phyloP scores from a whole-genome alignment of 352 stramenopile species.

The Pythium scleroteichum region DNA sequence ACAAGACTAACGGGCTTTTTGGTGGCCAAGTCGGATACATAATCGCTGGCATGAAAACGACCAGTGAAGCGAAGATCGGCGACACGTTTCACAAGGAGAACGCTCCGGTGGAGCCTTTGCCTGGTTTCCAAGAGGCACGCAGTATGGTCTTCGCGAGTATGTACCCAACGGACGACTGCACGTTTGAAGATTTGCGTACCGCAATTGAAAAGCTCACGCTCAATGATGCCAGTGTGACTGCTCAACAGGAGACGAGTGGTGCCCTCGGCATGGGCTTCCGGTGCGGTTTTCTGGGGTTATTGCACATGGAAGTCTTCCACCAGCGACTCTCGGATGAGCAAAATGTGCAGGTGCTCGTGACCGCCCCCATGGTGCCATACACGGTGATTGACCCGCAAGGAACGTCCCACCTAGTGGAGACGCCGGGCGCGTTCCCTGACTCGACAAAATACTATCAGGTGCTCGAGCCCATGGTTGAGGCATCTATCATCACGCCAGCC shows the following conservation, averaged over 20 bases:
- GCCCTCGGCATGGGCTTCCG: slow-evolving; percentile 95
- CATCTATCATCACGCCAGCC: slow-evolving; percentile 95
- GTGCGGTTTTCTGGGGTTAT: slow-evolving; percentile 96
- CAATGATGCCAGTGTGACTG: slow-evolving; percentile 96
- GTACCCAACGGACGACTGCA: slow-evolving; percentile 96
- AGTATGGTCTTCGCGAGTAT: slow-evolving; percentile 99
- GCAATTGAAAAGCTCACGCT: slow-evolving; percentile 96
- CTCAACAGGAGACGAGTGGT: slow-evolving; percentile 95
- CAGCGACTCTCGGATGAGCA: slow-evolving; percentile 98
- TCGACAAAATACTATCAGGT: slow-evolving; percentile 89
- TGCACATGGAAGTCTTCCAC: slow-evolving; percentile 99
- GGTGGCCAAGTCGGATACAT: slow-evolving; percentile 97
- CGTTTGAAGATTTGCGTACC: slow-evolving; percentile 95
- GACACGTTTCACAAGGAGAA: slow-evolving; percentile 83
- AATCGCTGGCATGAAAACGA: slow-evolving; percentile 96
- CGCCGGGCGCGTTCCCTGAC: slow-evolving; percentile 69
- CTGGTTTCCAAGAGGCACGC: slow-evolving; percentile 79
- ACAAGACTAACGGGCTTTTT: slow-evolving; percentile 79
- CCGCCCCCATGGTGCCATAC: slow-evolving; percentile 98
- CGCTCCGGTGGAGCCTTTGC: slow-evolving; percentile 59
- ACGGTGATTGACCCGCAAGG: slow-evolving; percentile 76
- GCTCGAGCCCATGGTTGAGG: slow-evolving; percentile 96
- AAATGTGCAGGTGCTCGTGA: slow-evolving; percentile 97
- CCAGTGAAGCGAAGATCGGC: slow-evolving; percentile 94
- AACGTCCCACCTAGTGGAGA: slow-evolving; percentile 53